phyloP scores from a whole-genome alignment of 2,329 filamentous ascomycete species.

The Spiromastix sp. region DNA sequence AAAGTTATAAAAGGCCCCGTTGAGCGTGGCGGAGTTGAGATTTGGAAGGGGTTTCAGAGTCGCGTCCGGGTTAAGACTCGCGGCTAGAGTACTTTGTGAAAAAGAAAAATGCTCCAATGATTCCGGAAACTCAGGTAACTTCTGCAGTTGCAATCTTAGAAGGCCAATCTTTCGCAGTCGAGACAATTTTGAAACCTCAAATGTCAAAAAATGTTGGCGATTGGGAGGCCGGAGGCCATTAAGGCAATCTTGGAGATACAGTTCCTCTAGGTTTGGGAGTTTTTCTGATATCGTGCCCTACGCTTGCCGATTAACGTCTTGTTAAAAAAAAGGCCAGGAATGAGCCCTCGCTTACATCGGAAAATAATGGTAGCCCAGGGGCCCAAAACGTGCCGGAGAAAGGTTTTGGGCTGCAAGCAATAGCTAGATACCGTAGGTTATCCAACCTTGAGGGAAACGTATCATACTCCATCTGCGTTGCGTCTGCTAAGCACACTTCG shows the following conservation, averaged over 20 bases:
- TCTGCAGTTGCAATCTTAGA: slow-evolving; percentile 15
- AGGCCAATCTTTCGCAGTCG: slow-evolving; percentile 21
- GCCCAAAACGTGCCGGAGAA: too few species aligned
- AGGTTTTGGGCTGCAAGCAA: too few species aligned
- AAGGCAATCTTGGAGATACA: slow-evolving; percentile 15
- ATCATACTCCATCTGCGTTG: slow-evolving; percentile 1
- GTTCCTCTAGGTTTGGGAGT: slow-evolving; percentile 23
- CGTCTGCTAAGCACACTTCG: slow-evolving; percentile 5
- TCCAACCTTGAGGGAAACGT: slow-evolving; percentile 2
- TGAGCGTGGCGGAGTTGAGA: slow-evolving; percentile 19
- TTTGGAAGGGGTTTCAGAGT: slow-evolving; percentile 14
- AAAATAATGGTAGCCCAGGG: too few species aligned
- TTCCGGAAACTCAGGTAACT: slow-evolving; percentile 16
- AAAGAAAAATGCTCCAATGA: slow-evolving; percentile 22
- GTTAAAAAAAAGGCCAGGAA: too few species aligned
- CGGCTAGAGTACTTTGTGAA: neutral
- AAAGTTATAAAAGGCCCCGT: too few species aligned
- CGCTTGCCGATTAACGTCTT: too few species aligned
- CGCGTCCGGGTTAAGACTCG: slow-evolving; percentile 5
- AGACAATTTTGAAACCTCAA: slow-evolving; percentile 4
- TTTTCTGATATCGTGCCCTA: slow-evolving; percentile 11
- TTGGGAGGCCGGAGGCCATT: neutral
- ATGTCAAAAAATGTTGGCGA: too few species aligned
- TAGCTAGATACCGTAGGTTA: slow-evolving; percentile 5
- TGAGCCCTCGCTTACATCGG: too few species aligned